phyloP scores from a whole-genome alignment of 495 filamentous ascomycete species.

The Neurospora cerealis region DNA sequence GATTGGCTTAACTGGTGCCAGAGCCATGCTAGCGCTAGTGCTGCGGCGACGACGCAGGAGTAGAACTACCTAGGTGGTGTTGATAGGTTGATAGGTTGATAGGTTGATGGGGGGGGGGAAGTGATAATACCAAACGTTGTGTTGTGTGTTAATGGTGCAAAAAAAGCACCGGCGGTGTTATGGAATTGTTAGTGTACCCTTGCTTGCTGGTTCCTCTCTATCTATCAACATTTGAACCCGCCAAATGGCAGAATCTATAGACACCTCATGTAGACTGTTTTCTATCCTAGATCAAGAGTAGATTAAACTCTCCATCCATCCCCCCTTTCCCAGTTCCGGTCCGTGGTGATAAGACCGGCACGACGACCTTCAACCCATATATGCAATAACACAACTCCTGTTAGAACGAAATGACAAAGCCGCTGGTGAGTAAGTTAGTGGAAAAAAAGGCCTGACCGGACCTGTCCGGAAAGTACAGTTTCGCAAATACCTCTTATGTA shows the following conservation, averaged over 20 bases:
- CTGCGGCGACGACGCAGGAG: neutral
- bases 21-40: slow-evolving; percentile 29
- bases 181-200: neutral
- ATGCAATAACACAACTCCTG: neutral
- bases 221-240: neutral
- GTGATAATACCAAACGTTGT: neutral
- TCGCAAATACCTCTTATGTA: neutral
- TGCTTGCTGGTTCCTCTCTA: neutral
- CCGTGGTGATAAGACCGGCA: neutral
- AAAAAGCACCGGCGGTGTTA: neutral
- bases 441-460: neutral
- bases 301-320: neutral
- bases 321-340: neutral
- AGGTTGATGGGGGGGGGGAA: neutral
- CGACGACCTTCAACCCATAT: neutral
- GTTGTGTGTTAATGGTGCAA: neutral
- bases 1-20: slow-evolving; percentile 52
- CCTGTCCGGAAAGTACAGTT: neutral
- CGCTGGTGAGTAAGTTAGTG: neutral
- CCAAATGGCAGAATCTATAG: neutral
- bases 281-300: neutral
- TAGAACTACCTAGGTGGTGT: neutral
- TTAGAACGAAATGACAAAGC: neutral
- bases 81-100: neutral
- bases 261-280: neutral